A percentile compares a stretch with the other conserved stretches of the same genome.
Conservation (phyloP, 768 basidiomycete species). For the Exidia glandulosa region DNA sequence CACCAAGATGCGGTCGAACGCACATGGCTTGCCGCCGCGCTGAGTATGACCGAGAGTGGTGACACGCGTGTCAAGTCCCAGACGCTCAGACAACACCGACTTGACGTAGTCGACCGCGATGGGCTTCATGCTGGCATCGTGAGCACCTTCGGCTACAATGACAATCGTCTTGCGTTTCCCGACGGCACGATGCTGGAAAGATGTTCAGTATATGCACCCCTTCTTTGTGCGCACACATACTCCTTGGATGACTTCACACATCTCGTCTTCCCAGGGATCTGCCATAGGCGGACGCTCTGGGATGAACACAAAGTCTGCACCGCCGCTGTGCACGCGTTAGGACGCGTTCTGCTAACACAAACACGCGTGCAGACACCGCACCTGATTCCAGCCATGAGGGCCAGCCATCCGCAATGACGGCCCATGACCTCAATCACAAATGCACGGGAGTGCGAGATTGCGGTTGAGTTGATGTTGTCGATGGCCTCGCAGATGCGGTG, state of each 20-base stretch:
- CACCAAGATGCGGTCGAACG: constrained; percentile 85
- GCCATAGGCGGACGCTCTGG: constrained; percentile 79
- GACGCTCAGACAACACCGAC: constrained; percentile 70
- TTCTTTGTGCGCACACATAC: constrained; percentile 31
- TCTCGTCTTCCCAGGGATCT: constrained; percentile 80
- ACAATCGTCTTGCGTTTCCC: constrained; percentile 99
- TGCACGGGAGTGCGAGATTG: constrained; percentile 88
- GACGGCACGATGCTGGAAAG: constrained; percentile 64
- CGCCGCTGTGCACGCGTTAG: constrained; percentile 38
- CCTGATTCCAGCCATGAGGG: constrained; percentile 86
- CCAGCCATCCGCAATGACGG: constrained; percentile 98
- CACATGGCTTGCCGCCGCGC: constrained; percentile 88
- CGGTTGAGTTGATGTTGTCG: constrained; percentile 97
- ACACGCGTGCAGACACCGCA: constrained; percentile 19
- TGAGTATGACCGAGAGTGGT: constrained; percentile 97
- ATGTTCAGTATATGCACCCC: background rate
- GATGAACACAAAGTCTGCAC: constrained; percentile 96
- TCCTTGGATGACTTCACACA: constrained; percentile 75
- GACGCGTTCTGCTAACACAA: background rate
- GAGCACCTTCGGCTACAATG: constrained; percentile 94
- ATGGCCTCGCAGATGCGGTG: constrained; percentile 97
- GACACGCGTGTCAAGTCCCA: constrained; percentile 90
- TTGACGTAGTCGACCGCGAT: constrained; percentile 89
- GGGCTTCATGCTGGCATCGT: constrained; percentile 79
- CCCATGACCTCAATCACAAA: constrained; percentile 99